Evolutionary conservation across 2,329 filamentous ascomycete genomes (phyloP).

Genomic region (Phyllosticta capitalensis): DNA sequence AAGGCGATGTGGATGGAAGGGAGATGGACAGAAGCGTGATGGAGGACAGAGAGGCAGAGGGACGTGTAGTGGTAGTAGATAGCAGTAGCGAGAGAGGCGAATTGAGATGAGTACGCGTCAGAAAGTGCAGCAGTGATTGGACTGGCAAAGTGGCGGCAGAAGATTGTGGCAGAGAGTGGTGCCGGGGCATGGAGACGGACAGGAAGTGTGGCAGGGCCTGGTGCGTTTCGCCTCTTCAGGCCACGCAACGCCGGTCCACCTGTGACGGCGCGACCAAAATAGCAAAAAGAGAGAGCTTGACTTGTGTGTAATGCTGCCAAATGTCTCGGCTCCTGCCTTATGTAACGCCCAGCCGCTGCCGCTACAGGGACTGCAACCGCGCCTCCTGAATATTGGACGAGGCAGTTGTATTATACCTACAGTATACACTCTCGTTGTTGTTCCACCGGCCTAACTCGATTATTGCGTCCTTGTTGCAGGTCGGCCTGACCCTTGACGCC

Average conservation of each 20-base stretch:
- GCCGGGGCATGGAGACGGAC: not conserved
- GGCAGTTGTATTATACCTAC: too few relatives aligned
- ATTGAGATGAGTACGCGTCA: not conserved
- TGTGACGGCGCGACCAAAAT: not conserved
- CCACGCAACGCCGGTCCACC: not conserved
- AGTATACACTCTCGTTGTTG: too few relatives aligned
- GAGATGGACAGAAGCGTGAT: not conserved
- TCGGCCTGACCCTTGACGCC: too few relatives aligned
- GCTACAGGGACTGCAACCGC: too few relatives aligned
- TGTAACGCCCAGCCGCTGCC: too few relatives aligned
- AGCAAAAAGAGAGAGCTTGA: not conserved
- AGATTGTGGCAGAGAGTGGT: not conserved
- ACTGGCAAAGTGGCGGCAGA: too few relatives aligned
- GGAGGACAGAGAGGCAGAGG: not conserved
- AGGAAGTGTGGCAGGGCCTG: not conserved
- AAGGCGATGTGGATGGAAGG: not conserved
- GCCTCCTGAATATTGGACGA: too few relatives aligned
- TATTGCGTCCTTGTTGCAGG: too few relatives aligned
- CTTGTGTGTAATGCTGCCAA: not conserved
- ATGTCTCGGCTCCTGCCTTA: too few relatives aligned
- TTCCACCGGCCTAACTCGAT: too few relatives aligned
- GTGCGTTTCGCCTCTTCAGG: not conserved
- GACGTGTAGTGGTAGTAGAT: not conserved
- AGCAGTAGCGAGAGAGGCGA: not conserved
- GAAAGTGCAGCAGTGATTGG: not conserved